Evolutionary conservation across 768 basidiomycete genomes (phyloP).

Genomic region (Panellus pusillus): DNA sequence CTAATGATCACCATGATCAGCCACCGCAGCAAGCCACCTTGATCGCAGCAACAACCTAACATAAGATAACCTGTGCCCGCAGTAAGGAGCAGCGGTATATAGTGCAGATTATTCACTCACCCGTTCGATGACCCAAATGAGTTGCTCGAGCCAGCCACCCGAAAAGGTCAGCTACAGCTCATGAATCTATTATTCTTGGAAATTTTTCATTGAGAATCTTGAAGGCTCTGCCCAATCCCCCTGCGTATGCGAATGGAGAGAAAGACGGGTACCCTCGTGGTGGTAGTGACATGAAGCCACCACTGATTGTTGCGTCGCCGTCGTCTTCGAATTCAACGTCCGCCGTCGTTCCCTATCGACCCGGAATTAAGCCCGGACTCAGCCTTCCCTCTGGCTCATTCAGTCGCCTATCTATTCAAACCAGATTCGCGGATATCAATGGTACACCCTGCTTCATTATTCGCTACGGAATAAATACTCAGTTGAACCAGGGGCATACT

Average conservation of each 20-base stretch:
- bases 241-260: slow-evolving; percentile 2
- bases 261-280: not conserved
- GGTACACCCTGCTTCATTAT: not conserved
- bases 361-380: not conserved
- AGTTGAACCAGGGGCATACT: slow-evolving; percentile 13
- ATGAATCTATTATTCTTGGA: not conserved
- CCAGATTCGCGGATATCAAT: slow-evolving; percentile 16
- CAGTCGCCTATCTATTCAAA: slow-evolving; percentile 6
- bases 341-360: not conserved
- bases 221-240: not conserved
- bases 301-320: slow-evolving; percentile 10
- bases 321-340: not conserved
- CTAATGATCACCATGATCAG: not conserved
- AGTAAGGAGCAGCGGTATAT: slow-evolving; percentile 1
- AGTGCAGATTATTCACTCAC: not conserved
- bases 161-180: not conserved
- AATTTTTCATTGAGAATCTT: not conserved
- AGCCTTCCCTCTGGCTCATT: slow-evolving; percentile 14
- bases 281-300: not conserved
- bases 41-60: not conserved
- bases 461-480: not conserved
- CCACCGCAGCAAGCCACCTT: slow-evolving; percentile 3
- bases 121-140: not conserved
- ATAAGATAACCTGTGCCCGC: slow-evolving; percentile 4
- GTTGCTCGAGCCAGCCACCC: not conserved